Conservation (phyloP, 768 basidiomycete species). For the Boletus insuetus region DNA sequence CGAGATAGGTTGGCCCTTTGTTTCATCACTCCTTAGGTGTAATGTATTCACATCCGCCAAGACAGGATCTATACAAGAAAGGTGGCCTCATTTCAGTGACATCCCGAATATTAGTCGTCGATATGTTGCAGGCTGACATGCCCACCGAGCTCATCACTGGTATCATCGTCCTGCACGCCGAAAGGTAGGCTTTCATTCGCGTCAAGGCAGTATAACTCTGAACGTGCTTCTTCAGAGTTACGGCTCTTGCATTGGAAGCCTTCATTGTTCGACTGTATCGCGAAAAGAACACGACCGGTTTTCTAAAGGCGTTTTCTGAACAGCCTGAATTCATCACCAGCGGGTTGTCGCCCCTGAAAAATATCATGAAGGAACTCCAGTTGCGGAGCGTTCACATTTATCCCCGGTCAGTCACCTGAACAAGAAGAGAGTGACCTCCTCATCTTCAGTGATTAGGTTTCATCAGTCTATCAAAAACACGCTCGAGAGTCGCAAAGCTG, state of each 20-base stretch:
- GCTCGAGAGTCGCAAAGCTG: conserved; percentile 79
- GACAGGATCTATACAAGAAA: conserved; percentile 80
- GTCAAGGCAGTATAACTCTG: neutral
- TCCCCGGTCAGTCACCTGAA: conserved; percentile 61
- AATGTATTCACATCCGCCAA: conserved; percentile 28
- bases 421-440: neutral
- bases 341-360: conserved; percentile 87
- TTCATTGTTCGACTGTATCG: conserved; percentile 92
- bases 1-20: conserved; percentile 65
- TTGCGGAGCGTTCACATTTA: conserved; percentile 87
- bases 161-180: conserved; percentile 86
- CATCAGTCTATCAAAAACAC: conserved; percentile 84
- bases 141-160: conserved; percentile 87
- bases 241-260: conserved; percentile 79
- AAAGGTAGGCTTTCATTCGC: conserved; percentile 53
- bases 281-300: conserved; percentile 85
- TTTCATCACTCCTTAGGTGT: neutral
- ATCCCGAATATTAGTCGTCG: conserved; percentile 90
- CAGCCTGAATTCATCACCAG: conserved; percentile 94
- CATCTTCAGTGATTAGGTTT: conserved; percentile 53
- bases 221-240: conserved; percentile 55
- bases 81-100: conserved; percentile 93
- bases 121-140: conserved; percentile 86
- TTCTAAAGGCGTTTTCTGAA: conserved; percentile 96
- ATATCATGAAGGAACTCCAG: conserved; percentile 90